Base-by-base conservation (phyloP, 2,329 filamentous ascomycete species). In the Phyllosticta citribraziliensis region DNA sequence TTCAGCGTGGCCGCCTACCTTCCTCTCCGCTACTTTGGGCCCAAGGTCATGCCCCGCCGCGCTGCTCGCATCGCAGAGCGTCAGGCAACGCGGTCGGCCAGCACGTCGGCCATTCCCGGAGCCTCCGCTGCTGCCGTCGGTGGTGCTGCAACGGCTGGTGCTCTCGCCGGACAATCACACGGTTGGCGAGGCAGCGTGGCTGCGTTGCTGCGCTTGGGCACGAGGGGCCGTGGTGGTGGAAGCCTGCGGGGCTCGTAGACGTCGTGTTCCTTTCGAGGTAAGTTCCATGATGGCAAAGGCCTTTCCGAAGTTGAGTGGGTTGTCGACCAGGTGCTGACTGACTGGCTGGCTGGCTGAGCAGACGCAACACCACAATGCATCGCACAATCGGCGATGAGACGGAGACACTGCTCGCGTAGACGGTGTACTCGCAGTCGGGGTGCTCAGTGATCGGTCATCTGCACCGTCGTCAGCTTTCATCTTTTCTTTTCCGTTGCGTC, bases 1-100 rank as follows among this genome's bases (percentile, higher is more conserved):
- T 56, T 61, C n/a, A 55, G 59, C 30, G 59, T 61, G 2, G 59
- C 59, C 20, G 30, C 59, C 54, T 61, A 61, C 27, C 59, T 61
- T 3, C 59, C 59, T 5, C 27, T 30, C 19, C 59, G 59, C 50
- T 61, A 61, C 53, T 61, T 61, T 9, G 59, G 59, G 27, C 59
- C 59, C 27, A 56, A 50, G 40, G 17, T 61, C 19, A 56, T 61
- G 54, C 59, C 59, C 9, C 59, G 59, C 55, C 59, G 59, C 30
- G 59, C 59, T 2, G 59, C 59, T 17, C 40, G 53, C 19, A 54
- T 54, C 14, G 52, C 55, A 27, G 33, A 47, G 25, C 35, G 52
- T 2, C 52, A 53, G 30, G 35, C 55, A 9, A 24, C 30, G 53
- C 52, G 58, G 30, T 47, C 58, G 10, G 27, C 33, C 30, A 35